Evolutionary conservation across 768 basidiomycete species (phyloP).

Genomic region (Xerocomellus amylosporus): DNA sequence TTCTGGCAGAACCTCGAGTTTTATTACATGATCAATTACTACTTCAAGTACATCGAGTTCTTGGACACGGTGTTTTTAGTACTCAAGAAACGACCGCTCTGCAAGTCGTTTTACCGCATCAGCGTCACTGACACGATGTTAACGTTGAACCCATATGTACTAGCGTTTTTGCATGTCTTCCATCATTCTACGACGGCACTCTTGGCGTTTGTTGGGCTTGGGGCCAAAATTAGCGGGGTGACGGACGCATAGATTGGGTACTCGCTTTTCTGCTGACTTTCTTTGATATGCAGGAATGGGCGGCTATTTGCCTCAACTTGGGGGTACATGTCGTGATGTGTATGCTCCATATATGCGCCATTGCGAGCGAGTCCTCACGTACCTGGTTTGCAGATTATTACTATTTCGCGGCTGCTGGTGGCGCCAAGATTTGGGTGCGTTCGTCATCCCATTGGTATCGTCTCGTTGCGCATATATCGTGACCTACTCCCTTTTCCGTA

Average conservation of each 20-base stretch:
- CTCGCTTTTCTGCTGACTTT: neutral
- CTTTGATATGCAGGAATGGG: slow-evolving; percentile 68
- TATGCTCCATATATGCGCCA: slow-evolving; percentile 38
- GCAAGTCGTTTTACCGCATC: slow-evolving; percentile 42
- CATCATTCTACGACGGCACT: slow-evolving; percentile 95
- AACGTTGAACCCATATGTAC: neutral
- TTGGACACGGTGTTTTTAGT: slow-evolving; percentile 94
- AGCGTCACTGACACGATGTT: neutral
- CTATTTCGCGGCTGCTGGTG: slow-evolving; percentile 92
- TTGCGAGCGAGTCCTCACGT: neutral
- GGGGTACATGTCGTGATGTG: slow-evolving; percentile 95
- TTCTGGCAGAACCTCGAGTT: slow-evolving; percentile 83
- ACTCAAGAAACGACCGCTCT: slow-evolving; percentile 94
- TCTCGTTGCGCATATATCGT: neutral
- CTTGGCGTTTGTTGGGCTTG: slow-evolving; percentile 87
- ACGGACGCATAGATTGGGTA: neutral
- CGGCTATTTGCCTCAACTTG: slow-evolving; percentile 83
- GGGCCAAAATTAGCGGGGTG: slow-evolving; percentile 86
- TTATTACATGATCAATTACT: slow-evolving; percentile 97
- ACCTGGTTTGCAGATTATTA: slow-evolving; percentile 75
- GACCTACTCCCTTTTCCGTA: neutral
- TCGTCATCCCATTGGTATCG: neutral
- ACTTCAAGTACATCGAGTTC: slow-evolving; percentile 94
- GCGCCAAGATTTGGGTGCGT: slow-evolving; percentile 25
- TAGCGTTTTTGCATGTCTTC: slow-evolving; percentile 96